Base-by-base conservation (phyloP, 2,329 filamentous ascomycete genomes). In the Cytospora piceicola region DNA sequence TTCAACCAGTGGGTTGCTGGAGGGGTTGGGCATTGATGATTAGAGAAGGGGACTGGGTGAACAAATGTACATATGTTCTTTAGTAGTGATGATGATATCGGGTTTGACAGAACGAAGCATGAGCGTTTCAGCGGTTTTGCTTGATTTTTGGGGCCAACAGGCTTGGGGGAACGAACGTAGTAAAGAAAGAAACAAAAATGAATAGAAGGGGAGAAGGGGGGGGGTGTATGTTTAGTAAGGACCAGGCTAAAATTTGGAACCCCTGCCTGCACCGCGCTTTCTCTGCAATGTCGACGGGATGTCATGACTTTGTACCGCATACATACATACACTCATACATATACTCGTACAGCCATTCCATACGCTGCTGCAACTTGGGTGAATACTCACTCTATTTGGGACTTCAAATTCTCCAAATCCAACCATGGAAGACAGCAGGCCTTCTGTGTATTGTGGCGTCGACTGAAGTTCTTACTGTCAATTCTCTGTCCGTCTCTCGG, bases 1-100 rank as follows among this genome's bases (percentile, higher is more conserved):
- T 90, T 90, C 75, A 82, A 82, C 66, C 84, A 89, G 69, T 93
- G 90, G 81, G 76, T 73, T 54, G 80, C 77, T n/a, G 81, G 90
- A 11, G 90, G 88, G 1, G 81, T 92, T 46, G 90, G 86, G 2
- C 86, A 88, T 78, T 80, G 70, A 75, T 73, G 70, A n/a, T 72
- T 76, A 64, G 72, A 20, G 24, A 29, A 71, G 27, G 34, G 73
- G 77, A 30, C 22, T 12, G 9, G 2, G 5, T 4, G 20, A 20
- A 42, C 42, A 34, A 52, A 2, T 39, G 63, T 57, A 65, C 11
- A 62, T 65, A 58, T 22, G 9, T 51, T 54, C 27, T 30, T 30
- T 20, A 36, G 15, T 36, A 9, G 3, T 36, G 11, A 20, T 34
- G 52, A 22, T 58, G n/a, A 22, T 57, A 57, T 42, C 2, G 14